Evolutionary conservation across 1,284 basidiomycete species (phyloP), one percentile per base, ranked within the genome.

Genomic region (Microbotryum saponariae): DNA sequence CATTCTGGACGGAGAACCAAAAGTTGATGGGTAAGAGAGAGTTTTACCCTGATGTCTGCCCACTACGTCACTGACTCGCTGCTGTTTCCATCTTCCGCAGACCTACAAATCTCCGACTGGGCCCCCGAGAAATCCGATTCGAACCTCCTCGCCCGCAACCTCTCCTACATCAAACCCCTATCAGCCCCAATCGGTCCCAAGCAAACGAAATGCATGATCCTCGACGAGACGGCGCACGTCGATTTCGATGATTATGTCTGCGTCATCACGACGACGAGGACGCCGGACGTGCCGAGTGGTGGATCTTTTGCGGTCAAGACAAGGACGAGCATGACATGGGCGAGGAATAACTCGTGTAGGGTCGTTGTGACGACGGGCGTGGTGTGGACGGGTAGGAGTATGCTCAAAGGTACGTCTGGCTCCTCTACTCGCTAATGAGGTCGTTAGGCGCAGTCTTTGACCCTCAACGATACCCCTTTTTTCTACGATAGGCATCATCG

Each of bases 131-230:
- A 78, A 3, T 78, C 82, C 0, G 83, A 81, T n/a, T 83, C 85
- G 48, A 82, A 85, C 64, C 80, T 89, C 53, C 82, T 96, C 6
- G 80, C 84, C 21, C 83, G 94, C 18, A 87, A 88, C 64, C 90
- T 94, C 82, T 89, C 89, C 23, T 98, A 97, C 77, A 93, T 97
- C 77, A 97, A 96, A 75, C 93, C 93, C 0, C 79, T 99, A 48
- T 85, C 83, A 65, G 92, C 83, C 0, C 84, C 85, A 46, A 84
- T 99, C 42, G 94, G 94, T 0, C 94, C 94, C 1, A 94, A 86
- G 76, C 88, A 91, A 75, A 93, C 94, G 12, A 94, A 92, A 51
- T 98, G 96, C 77, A 85, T 94, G 75, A 85, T 97, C 62, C 81
- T 81, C 46, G 94, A 98, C 72, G 89, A 94, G 75, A 85, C 83